A percentile compares a stretch with the other conserved stretches of the same genome.
phyloP scores from a whole-genome alignment of 2,329 filamentous ascomycete species.

The Fusarium cyanostomum region DNA sequence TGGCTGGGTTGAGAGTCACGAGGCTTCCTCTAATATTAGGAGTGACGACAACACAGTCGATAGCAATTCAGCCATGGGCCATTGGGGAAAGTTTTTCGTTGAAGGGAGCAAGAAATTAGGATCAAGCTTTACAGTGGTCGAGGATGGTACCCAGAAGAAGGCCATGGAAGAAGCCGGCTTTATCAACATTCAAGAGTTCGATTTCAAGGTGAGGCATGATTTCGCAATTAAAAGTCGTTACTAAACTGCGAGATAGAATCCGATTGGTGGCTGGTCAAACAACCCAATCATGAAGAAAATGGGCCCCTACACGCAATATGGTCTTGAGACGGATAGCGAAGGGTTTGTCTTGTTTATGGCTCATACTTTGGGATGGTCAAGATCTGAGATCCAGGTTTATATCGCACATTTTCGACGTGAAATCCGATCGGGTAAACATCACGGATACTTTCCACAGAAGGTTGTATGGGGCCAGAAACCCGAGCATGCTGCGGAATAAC shows the following conservation, averaged over 20 bases:
- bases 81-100: slow-evolving; percentile 45
- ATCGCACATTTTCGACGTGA: slow-evolving; percentile 48
- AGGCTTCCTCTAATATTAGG: slow-evolving; percentile 38
- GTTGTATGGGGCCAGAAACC: slow-evolving; percentile 50
- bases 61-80: slow-evolving; percentile 37
- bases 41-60: slow-evolving; percentile 47
- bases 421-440: slow-evolving; percentile 41
- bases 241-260: slow-evolving; percentile 18
- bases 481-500: neutral
- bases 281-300: slow-evolving; percentile 30
- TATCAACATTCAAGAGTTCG: slow-evolving; percentile 37
- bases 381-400: slow-evolving; percentile 47
- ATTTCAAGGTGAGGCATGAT: slow-evolving; percentile 24
- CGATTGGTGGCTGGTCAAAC: slow-evolving; percentile 30
- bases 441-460: slow-evolving; percentile 45
- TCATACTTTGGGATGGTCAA: slow-evolving; percentile 49
- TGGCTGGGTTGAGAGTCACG: slow-evolving; percentile 53
- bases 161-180: slow-evolving; percentile 36
- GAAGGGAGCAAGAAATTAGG: slow-evolving; percentile 46
- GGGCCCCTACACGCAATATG: slow-evolving; percentile 43
- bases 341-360: slow-evolving; percentile 49
- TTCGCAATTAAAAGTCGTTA: rapidly evolving
- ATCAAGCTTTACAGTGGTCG: slow-evolving; percentile 39
- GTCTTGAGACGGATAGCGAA: slow-evolving; percentile 50
- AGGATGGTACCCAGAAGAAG: slow-evolving; percentile 33